Evolutionary conservation across 768 basidiomycete genomes (phyloP), one percentile per base, ranked within the genome.

Genomic region (Kondoa malvinella): DNA sequence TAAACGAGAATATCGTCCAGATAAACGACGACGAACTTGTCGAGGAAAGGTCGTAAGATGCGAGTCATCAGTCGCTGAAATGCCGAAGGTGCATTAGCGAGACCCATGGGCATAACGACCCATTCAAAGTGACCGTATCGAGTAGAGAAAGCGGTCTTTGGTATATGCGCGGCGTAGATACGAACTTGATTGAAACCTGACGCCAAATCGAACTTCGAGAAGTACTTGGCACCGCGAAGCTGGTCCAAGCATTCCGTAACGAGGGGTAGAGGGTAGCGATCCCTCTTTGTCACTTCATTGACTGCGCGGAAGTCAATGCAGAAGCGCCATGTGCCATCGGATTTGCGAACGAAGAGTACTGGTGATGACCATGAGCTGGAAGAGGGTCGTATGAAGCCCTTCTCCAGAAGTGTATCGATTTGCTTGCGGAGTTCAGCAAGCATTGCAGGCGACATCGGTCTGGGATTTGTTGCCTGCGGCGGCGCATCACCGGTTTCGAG

Each of bases 1-100:
- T 78, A 82, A 30, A 81, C 79, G 8, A 82, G 75, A 67, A 81
- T 80, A 71, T 81, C 76, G 66, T 81, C 80, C 34, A 81, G n/a
- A 72, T 81, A 82, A 57, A 82, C 77, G 30, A 81, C 75, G 66
- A 76, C 77, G 0, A 76, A 76, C 26, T 78, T 68, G 58, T 78
- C 79, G 33, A 82, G 68, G 4, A 77, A 67, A 34, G 80, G 77
- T 14, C 73, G 72, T 4, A 82, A 73, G 14, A 77, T 76, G 65
- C 79, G 77, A 30, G 80, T 76, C 67, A 82, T 80, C 67, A 80
- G 78, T 21, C 70, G 66, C 70, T 82, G 81, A 70, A 81, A 82
- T 1, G 76, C 70, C 0, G 81, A 76, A 3, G 73, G 74, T 8
- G 73, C 72, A 57, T 75, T 76, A 17, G 73, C 72, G 30, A 76